These are phyloP conservation scores for Nannochloropsis granulata DNA, from an alignment of 108 stramenopile genomes.

Conservation along the genomic window DNA sequence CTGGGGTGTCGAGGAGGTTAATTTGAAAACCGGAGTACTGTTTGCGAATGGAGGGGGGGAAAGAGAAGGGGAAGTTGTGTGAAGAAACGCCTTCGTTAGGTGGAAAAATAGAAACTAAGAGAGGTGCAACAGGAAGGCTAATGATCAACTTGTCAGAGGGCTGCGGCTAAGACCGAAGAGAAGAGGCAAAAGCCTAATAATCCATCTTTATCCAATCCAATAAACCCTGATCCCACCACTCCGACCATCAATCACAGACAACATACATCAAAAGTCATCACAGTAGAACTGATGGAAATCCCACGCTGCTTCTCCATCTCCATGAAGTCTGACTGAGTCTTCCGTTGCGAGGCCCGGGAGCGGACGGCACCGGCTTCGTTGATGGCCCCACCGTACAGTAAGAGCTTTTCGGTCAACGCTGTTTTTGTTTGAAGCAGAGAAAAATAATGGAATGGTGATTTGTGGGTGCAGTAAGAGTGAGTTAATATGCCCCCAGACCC, in stretches of 20 bases:
- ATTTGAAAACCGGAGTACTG: conserved; percentile 51
- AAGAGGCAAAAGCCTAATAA: too few relatives aligned
- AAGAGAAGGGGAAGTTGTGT: too few relatives aligned
- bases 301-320: conserved; percentile 84
- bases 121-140: too few relatives aligned
- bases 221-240: too few relatives aligned
- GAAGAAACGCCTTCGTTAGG: too few relatives aligned
- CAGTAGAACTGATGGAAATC: conserved; percentile 72
- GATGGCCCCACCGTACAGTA: conserved; percentile 73
- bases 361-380: conserved; percentile 87
- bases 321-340: conserved; percentile 35
- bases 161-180: too few relatives aligned
- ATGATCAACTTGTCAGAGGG: too few relatives aligned
- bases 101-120: too few relatives aligned
- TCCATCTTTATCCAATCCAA: too few relatives aligned
- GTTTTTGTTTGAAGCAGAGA: neutral
- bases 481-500: too few relatives aligned
- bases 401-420: conserved; percentile 82
- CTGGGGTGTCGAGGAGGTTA: conserved; percentile 64
- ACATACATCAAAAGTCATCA: conserved; percentile 63
- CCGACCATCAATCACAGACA: too few relatives aligned
- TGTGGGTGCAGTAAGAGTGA: too few relatives aligned
- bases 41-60: neutral
- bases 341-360: neutral
- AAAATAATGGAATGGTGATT: neutral